Conservation (phyloP, 495 filamentous ascomycete species). For the Antarctomyces pellizariae region DNA sequence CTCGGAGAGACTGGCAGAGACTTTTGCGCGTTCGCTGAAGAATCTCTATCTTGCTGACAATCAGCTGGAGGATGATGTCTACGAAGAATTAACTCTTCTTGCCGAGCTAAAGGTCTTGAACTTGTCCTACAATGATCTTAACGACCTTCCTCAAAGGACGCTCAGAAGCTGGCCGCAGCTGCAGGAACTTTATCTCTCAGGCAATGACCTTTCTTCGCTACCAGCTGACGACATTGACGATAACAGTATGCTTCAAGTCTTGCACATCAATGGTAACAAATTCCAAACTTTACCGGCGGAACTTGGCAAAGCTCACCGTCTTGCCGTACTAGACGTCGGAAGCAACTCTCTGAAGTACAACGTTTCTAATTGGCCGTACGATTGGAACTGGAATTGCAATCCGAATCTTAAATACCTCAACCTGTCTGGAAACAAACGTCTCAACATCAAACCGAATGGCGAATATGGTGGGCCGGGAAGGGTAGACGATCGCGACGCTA, state of each 20-base stretch:
- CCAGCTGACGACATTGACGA: slow-evolving; percentile 91
- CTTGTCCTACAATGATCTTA: slow-evolving; percentile 82
- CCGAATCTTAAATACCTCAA: slow-evolving; percentile 86
- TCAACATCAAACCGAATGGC: slow-evolving; percentile 85
- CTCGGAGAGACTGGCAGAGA: slow-evolving; percentile 47
- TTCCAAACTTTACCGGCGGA: slow-evolving; percentile 94
- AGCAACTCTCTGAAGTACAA: slow-evolving; percentile 98
- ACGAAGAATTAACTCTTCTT: slow-evolving; percentile 67
- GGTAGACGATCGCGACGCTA: slow-evolving; percentile 26
- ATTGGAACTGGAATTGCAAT: slow-evolving; percentile 99
- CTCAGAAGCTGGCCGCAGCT: slow-evolving; percentile 72
- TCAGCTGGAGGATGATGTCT: slow-evolving; percentile 75
- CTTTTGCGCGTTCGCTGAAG: slow-evolving; percentile 63
- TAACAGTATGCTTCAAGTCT: slow-evolving; percentile 56
- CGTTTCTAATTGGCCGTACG: slow-evolving; percentile 96
- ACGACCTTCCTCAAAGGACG: slow-evolving; percentile 71
- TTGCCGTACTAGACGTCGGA: slow-evolving; percentile 78
- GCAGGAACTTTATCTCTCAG: slow-evolving; percentile 81
- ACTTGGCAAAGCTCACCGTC: slow-evolving; percentile 76
- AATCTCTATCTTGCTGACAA: slow-evolving; percentile 86
- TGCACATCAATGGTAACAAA: slow-evolving; percentile 93
- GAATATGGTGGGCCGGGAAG: slow-evolving; percentile 21
- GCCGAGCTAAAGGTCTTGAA: slow-evolving; percentile 76
- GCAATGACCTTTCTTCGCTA: slow-evolving; percentile 76
- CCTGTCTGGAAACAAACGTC: slow-evolving; percentile 84